These are phyloP conservation scores for Calycina herbarum DNA, from an alignment of 2,329 filamentous ascomycete species.

Conservation along the genomic window DNA sequence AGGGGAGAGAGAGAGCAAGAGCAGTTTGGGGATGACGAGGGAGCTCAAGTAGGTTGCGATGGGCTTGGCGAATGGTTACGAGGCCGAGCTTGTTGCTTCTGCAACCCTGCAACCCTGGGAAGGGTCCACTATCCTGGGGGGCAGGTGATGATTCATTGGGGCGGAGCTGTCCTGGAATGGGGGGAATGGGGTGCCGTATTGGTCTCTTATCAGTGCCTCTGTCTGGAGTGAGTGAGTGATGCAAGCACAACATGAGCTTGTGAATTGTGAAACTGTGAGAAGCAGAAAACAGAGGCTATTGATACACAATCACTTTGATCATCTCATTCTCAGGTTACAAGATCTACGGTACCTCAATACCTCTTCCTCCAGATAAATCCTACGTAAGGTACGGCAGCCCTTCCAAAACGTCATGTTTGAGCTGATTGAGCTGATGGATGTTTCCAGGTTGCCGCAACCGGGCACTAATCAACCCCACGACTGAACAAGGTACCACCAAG, in stretches of 20 bases:
- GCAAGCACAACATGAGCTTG: neutral
- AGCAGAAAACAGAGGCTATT: neutral
- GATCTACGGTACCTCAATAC: neutral
- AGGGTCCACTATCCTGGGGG: neutral
- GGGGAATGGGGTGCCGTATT: neutral
- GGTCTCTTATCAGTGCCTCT: neutral
- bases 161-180: conserved; percentile 1
- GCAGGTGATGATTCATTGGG: conserved; percentile 7
- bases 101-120: neutral
- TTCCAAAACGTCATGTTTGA: neutral
- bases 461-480: neutral
- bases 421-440: conserved; percentile 1
- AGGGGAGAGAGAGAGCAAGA: neutral
- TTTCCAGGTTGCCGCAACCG: conserved; percentile 2
- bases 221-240: neutral
- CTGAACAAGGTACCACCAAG: neutral
- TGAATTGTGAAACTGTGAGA: neutral
- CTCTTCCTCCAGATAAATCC: neutral
- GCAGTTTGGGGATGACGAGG: neutral
- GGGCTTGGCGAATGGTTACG: conserved; percentile 23
- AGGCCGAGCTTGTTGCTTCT: conserved; percentile 21
- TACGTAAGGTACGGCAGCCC: neutral
- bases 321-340: neutral
- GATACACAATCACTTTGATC: neutral
- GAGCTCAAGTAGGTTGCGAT: conserved; percentile 15